Base-by-base conservation (phyloP, 176 grass and related monocot genomes). In the Aegilops longissima region DNA sequence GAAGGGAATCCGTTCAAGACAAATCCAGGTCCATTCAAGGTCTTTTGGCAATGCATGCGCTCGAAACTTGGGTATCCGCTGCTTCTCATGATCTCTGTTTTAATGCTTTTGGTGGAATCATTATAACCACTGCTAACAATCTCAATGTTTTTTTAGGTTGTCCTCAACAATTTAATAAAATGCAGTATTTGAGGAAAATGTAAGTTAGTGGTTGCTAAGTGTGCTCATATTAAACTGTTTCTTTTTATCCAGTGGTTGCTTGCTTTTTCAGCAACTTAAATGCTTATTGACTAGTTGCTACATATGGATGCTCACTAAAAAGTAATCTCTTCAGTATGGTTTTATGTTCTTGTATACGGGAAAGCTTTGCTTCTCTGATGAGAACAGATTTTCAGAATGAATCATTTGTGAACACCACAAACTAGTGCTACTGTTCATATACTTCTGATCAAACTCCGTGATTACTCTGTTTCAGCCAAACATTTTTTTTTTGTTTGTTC, bases 1-100 rank as follows among this genome's bases (percentile, higher is more conserved):
- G 94, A 99, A 93, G 94, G 97, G 83, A 99, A 99, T 62, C 94
- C 87, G 40, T 99, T 99, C 78, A 94, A 96, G 83, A 98, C 90
- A 80, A 90, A 94, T 82, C 97, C 97, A 3, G 89, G 94, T 52
- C 97, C 97, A 62, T 94, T 94, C 85, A 96, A 93, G 89, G 87
- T 98, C 58, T 96, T 98, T 80, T 98, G 85, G 82, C 82, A 82
- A 81, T 98, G 94, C 87, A 96, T 98, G 92, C 86, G 71, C 11
- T 94, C 94, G 0, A 94, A 98, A 83, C 97, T 85, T 64, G 94
- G 97, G 97, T 96, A 91, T 59, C 68, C 3, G 3, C 30, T 8
- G 14, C 38, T 68, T 86, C 27, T 83, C 13, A 38, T 31, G 13
- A 33, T 85, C 61, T 54, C 1, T 78, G 5, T 77, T 56, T 79